Conservation (phyloP, 495 filamentous ascomycete genomes). For the Bacidia gigantensis region DNA sequence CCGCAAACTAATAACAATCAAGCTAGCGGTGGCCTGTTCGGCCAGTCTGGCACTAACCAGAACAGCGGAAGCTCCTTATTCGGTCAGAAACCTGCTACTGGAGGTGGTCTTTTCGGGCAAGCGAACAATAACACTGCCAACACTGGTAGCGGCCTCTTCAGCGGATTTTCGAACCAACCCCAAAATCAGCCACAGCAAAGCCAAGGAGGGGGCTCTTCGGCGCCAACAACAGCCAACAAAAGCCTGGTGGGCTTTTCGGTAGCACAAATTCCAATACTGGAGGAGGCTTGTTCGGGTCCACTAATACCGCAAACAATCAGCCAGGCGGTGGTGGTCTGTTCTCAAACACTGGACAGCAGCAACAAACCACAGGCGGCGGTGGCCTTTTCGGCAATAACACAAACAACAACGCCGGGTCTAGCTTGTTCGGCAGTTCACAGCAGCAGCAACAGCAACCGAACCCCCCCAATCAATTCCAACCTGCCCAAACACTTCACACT, state of each 20-base stretch:
- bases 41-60: conserved; percentile 19
- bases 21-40: conserved; percentile 28
- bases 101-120: conserved; percentile 30
- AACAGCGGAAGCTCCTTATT: conserved; percentile 28
- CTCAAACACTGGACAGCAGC: conserved; percentile 47
- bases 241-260: conserved; percentile 34
- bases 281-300: conserved; percentile 25
- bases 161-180: conserved; percentile 20
- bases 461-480: conserved; percentile 30
- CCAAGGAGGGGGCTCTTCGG: conserved; percentile 28
- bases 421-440: conserved; percentile 54
- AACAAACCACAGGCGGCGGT: conserved; percentile 23
- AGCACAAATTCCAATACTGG: conserved; percentile 21
- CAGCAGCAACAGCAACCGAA: conserved; percentile 22
- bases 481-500: conserved; percentile 54
- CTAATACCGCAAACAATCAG: conserved; percentile 27
- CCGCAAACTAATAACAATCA: conserved; percentile 29
- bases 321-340: conserved; percentile 47
- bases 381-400: conserved; percentile 30
- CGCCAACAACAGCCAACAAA: conserved; percentile 30
- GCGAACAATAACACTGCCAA: conserved; percentile 18
- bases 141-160: conserved; percentile 12
- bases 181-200: conserved; percentile 28
- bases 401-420: conserved; percentile 29
- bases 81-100: conserved; percentile 20